A percentile compares a stretch with the other conserved stretches of the same genome.
Evolutionary conservation across 306 rosid species (phyloP).

Genomic region (Aeschynomene evenia): DNA sequence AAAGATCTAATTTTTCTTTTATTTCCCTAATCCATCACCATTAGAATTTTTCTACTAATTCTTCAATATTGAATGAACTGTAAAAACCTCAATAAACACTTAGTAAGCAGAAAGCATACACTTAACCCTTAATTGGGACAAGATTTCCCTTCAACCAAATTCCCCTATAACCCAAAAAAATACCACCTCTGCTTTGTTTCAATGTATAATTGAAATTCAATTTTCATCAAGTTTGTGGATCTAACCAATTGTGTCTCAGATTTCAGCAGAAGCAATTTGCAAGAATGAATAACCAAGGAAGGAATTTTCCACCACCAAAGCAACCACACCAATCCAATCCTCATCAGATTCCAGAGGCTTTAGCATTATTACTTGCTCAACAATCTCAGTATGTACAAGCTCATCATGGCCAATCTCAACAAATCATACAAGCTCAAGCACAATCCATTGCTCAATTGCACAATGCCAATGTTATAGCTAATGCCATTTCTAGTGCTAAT

Average conservation of each 20-base stretch:
- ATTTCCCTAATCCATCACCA: too few relatives aligned
- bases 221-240: background rate
- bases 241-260: slow-evolving; percentile 10
- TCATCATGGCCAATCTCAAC: slow-evolving; percentile 50
- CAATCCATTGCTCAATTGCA: slow-evolving; percentile 58
- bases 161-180: too few relatives aligned
- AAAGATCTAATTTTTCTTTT: too few relatives aligned
- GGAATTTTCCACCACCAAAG: slow-evolving; percentile 48
- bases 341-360: slow-evolving; percentile 75
- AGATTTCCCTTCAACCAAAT: background rate
- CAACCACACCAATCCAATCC: slow-evolving; percentile 37
- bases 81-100: too few relatives aligned
- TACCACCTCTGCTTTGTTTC: background rate
- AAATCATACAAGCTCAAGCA: too few relatives aligned
- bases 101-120: too few relatives aligned
- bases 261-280: slow-evolving; percentile 26
- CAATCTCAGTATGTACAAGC: slow-evolving; percentile 56
- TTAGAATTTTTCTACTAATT: too few relatives aligned
- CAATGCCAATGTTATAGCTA: slow-evolving; percentile 31
- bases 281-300: slow-evolving; percentile 57
- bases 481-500: slow-evolving; percentile 17
- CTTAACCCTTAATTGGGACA: too few relatives aligned
- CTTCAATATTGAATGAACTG: too few relatives aligned
- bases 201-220: background rate
- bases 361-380: slow-evolving; percentile 49